Conservation (phyloP, 352 stramenopile species). For the Globisporangium paroecandrum region DNA sequence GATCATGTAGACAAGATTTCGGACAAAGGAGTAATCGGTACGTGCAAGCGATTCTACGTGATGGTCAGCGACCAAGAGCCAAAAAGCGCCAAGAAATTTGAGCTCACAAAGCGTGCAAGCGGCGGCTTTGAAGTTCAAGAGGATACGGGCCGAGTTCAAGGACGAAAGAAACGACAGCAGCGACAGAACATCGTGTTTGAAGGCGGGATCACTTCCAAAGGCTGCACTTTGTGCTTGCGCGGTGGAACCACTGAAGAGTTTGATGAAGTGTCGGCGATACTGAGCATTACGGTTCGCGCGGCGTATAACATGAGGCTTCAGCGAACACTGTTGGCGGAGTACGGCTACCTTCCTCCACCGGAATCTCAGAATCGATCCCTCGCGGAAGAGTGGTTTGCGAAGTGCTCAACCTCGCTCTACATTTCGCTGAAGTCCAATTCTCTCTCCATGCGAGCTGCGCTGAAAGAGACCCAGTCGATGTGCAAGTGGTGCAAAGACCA, state of each 20-base stretch:
- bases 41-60: constrained; percentile 81
- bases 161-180: constrained; percentile 54
- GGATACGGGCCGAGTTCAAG: constrained; percentile 7
- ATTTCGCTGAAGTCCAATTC: constrained; percentile 85
- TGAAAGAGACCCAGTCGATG: constrained; percentile 79
- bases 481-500: constrained; percentile 84
- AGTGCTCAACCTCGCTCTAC: constrained; percentile 79
- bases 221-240: constrained; percentile 80
- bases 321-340: constrained; percentile 49
- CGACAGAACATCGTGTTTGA: constrained; percentile 87
- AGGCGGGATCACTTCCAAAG: constrained; percentile 63
- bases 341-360: constrained; percentile 53
- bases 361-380: constrained; percentile 58
- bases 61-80: constrained; percentile 78
- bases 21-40: constrained; percentile 67
- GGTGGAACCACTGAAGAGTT: constrained; percentile 62
- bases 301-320: constrained; percentile 85
- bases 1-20: constrained; percentile 89
- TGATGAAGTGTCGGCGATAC: constrained; percentile 59
- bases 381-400: constrained; percentile 78
- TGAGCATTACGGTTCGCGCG: constrained; percentile 57
- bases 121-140: constrained; percentile 20
- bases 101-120: constrained; percentile 33
- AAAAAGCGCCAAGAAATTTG: constrained; percentile 58
- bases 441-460: constrained; percentile 71